Percentiles rank a stretch among this genome's conserved stretches.
Evolutionary conservation across 176 grass and related monocot species (phyloP).

Genomic region (Paspalum notatum): DNA sequence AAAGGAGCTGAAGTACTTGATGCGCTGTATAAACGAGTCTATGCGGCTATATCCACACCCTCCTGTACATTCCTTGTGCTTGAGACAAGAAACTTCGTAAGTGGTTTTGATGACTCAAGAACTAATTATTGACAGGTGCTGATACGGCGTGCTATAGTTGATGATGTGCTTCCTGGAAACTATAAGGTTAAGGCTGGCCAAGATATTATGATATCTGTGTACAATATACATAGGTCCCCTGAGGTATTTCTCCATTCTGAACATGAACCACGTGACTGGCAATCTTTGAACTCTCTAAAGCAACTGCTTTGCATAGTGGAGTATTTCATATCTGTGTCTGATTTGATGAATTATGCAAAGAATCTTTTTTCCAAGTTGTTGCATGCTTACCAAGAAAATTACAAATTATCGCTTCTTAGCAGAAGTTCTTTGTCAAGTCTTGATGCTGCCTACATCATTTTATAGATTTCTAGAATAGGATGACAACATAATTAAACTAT

Average conservation of each 20-base stretch:
- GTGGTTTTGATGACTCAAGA: conserved; percentile 41
- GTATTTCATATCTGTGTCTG: conserved; percentile 27
- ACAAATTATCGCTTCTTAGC: neutral
- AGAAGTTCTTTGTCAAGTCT: neutral
- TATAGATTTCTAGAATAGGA: neutral
- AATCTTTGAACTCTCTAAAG: neutral
- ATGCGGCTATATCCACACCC: conserved; percentile 99
- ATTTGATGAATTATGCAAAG: neutral
- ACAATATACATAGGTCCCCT: conserved; percentile 93
- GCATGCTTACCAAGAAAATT: conserved; percentile 10
- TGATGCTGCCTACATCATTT: conserved; percentile 10
- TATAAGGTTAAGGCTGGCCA: conserved; percentile 89
- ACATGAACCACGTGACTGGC: conserved; percentile 3
- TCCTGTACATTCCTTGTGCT: conserved; percentile 68
- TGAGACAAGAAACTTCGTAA: conserved; percentile 32
- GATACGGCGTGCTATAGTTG: conserved; percentile 77
- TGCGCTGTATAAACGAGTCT: conserved; percentile 97
- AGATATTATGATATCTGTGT: conserved; percentile 99
- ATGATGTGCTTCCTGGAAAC: conserved; percentile 94
- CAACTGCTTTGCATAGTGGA: conserved; percentile 6
- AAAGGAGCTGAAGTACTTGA: conserved; percentile 98
- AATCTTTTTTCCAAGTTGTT: neutral
- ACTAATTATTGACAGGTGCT: conserved; percentile 65
- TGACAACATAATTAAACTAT: neutral
- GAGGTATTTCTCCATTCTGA: conserved; percentile 63